Conservation (phyloP, 2,329 filamentous ascomycete species). For the Cadophora sp. region DNA sequence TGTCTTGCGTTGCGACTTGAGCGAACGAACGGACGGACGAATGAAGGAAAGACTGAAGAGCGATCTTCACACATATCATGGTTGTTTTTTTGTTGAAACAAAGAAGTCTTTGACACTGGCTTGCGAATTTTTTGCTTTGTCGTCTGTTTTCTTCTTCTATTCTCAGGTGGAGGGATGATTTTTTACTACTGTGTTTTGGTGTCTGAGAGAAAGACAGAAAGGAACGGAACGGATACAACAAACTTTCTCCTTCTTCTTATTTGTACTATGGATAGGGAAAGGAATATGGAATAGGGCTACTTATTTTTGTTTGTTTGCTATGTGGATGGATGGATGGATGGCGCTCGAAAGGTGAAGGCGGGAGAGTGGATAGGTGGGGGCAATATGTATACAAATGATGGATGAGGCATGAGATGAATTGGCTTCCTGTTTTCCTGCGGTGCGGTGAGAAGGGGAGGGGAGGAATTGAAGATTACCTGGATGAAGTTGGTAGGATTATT, state of each 20-base stretch:
- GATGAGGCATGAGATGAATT: slow-evolving; percentile 1
- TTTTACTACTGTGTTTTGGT: neutral
- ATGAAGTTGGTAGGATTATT: neutral
- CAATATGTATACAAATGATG: slow-evolving; percentile 11
- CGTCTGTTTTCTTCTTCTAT: neutral
- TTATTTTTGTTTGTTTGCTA: neutral
- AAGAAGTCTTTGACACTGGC: neutral
- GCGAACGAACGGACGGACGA: neutral
- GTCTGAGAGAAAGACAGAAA: neutral
- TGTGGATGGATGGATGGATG: neutral
- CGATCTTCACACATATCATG: slow-evolving; percentile 8
- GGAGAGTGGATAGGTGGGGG: too few species aligned
- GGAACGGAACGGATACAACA: neutral
- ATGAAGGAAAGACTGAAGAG: neutral
- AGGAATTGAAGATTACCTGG: neutral
- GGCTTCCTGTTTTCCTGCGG: slow-evolving; percentile 7
- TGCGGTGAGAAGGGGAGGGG: neutral
- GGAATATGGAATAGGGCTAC: slow-evolving; percentile 2
- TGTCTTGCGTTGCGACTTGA: slow-evolving; percentile 2
- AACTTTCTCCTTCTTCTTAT: slow-evolving; percentile 1
- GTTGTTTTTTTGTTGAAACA: neutral
- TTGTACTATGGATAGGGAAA: slow-evolving; percentile 17
- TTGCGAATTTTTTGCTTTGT: neutral
- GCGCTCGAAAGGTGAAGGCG: neutral
- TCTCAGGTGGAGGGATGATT: neutral